Evolutionary conservation across 305 asterid genomes (phyloP).

Genomic region (Fraxinus velutina): DNA sequence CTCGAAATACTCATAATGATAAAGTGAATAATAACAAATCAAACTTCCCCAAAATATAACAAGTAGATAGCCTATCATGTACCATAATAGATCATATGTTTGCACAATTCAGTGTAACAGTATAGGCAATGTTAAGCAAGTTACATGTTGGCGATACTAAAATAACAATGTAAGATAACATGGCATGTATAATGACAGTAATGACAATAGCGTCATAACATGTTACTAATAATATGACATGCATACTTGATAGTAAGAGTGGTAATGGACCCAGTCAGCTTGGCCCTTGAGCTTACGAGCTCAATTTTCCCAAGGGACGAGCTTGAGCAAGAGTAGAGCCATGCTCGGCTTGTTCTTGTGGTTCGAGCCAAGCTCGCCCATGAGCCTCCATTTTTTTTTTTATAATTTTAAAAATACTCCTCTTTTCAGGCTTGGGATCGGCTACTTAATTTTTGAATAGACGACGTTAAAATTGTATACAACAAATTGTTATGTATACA

Average conservation of each 20-base stretch:
- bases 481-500: background rate
- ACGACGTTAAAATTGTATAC: too few relatives aligned
- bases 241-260: background rate
- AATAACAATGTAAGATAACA: background rate
- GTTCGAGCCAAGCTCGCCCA: background rate
- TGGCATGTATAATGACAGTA: background rate
- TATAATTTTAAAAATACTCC: background rate
- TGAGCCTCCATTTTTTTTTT: background rate
- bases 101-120: background rate
- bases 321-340: background rate
- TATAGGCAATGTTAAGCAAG: background rate
- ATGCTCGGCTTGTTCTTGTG: background rate
- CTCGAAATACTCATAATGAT: background rate
- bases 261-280: too few relatives aligned
- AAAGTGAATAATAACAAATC: background rate
- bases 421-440: background rate
- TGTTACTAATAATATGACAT: too few relatives aligned
- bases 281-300: background rate
- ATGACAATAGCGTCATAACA: background rate
- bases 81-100: too few relatives aligned
- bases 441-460: background rate
- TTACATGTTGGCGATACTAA: background rate
- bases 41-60: background rate
- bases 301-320: too few relatives aligned
- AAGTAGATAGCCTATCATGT: background rate